Conservation (phyloP, 345 rosid genomes). For the Odontarrhena argentea region DNA sequence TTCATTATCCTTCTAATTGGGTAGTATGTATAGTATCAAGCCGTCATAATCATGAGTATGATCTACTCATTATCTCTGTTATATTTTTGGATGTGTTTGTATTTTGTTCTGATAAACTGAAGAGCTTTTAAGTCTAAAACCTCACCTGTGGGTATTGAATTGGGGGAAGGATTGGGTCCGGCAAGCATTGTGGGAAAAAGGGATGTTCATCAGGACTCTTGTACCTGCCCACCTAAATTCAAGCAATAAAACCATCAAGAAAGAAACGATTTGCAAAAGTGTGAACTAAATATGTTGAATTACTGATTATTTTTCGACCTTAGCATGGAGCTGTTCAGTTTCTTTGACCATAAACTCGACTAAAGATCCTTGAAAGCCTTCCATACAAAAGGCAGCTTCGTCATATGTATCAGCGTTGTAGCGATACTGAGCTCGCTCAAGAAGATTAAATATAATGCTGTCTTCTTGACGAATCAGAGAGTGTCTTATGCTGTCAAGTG, state of each 20-base stretch:
- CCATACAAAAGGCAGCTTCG: slow-evolving; percentile 52
- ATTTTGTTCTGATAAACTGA: not conserved
- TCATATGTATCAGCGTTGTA: slow-evolving; percentile 64
- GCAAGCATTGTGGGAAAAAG: slow-evolving; percentile 59
- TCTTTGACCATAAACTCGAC: slow-evolving; percentile 64
- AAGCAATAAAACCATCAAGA: slow-evolving; percentile 21
- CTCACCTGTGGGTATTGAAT: slow-evolving; percentile 60
- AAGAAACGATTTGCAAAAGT: not conserved
- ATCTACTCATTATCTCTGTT: not conserved
- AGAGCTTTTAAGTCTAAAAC: not conserved
- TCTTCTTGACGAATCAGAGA: slow-evolving; percentile 67
- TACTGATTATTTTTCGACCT: slow-evolving; percentile 36
- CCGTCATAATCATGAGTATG: not conserved
- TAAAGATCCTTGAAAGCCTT: slow-evolving; percentile 65
- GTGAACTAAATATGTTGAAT: not conserved
- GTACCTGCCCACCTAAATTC: slow-evolving; percentile 60
- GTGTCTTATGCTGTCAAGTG: slow-evolving; percentile 58
- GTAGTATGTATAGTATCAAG: not conserved
- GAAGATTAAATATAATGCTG: slow-evolving; percentile 65
- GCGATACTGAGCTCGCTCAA: slow-evolving; percentile 68
- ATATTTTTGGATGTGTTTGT: not conserved
- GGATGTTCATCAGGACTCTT: slow-evolving; percentile 80
- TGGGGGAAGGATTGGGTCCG: slow-evolving; percentile 61
- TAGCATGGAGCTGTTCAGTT: slow-evolving; percentile 70
- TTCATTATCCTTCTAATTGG: slow-evolving; percentile 2